Base-by-base conservation (phyloP, 2,329 filamentous ascomycete genomes). In the Pezizomycotina sp. region DNA sequence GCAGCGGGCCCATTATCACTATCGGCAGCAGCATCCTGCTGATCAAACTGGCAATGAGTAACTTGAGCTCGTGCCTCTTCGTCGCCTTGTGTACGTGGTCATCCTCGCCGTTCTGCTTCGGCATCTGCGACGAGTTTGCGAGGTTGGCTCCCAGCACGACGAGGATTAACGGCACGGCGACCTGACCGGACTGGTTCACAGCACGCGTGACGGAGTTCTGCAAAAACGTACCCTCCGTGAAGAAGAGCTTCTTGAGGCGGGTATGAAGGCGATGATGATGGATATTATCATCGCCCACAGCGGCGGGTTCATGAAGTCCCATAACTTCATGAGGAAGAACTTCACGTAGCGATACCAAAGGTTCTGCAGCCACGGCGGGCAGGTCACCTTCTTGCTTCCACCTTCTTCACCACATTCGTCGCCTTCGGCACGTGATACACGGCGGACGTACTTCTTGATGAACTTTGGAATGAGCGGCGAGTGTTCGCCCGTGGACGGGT, bases 261-360 rank as follows among this genome's bases (percentile, higher is more conserved):
- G 89, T 4, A 93, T 70, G 1, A 83, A 92, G 2, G 89, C 89
- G 4, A 98, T 79, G 32, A 92, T 60, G 28, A 95, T 75, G n/a
- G 89, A 81, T 24, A 74, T 63, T 21, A 95, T 62, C 89, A 98
- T 95, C 19, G 89, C 84, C 83, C 84, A 95, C 16, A 98, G 72
- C 1, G 89, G 89, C 26, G 89, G 86, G 58, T 95, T 95, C 86
- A 98, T 95, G 57, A 93, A 92, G 30, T 79, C 77, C 78, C 79
- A 89, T 8, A 84, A 55, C 34, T 83, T 83, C 31, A 59, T 60
- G 48, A 69, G 58, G 49, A 80, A 75, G 45, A 56, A 68, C 25
- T 38, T 38, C 14, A 43, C 12, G n/a, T 36, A 29, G 1, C 41
- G n/a, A n/a, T n/a, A n/a, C n/a, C n/a, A n/a, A n/a, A n/a, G n/a